A percentile compares a stretch with the other conserved stretches of the same genome.
phyloP scores from a whole-genome alignment of 768 basidiomycete species.

The Pulveroboletus sp. region DNA sequence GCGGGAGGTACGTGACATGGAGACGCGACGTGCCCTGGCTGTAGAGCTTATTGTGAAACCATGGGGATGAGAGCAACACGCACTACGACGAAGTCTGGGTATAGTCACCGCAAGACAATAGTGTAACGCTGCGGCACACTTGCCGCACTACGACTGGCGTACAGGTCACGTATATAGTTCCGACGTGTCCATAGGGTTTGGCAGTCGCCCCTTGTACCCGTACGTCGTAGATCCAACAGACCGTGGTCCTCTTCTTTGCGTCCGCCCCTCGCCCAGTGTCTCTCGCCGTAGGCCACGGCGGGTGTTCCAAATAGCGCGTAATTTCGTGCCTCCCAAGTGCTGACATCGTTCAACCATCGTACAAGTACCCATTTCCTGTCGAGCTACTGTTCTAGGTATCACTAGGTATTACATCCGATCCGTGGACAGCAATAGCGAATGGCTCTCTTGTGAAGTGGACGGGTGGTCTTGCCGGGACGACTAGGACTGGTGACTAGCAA shows the following conservation, averaged over 20 bases:
- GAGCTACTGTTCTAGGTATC: background rate
- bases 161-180: too few relatives aligned
- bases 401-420: background rate
- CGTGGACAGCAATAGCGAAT: background rate
- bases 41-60: constrained; percentile 27
- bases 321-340: too few relatives aligned
- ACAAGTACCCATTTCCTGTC: background rate
- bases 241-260: too few relatives aligned
- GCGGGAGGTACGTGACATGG: constrained; percentile 17
- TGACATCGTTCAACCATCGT: background rate
- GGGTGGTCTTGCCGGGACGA: background rate
- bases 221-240: too few relatives aligned
- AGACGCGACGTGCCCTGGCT: constrained; percentile 13
- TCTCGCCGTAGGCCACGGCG: too few relatives aligned
- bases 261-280: too few relatives aligned
- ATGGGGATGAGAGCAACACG: constrained; percentile 20
- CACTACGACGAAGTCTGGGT: background rate
- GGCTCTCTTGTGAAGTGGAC: background rate
- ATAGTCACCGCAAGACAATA: constrained; percentile 23
- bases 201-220: too few relatives aligned
- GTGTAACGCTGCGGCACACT: too few relatives aligned
- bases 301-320: too few relatives aligned
- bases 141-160: too few relatives aligned
- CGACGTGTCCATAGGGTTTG: too few relatives aligned
- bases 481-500: background rate